Evolutionary conservation across 1,284 basidiomycete species (phyloP).

Genomic region (Ceraceosorus bombacis): DNA sequence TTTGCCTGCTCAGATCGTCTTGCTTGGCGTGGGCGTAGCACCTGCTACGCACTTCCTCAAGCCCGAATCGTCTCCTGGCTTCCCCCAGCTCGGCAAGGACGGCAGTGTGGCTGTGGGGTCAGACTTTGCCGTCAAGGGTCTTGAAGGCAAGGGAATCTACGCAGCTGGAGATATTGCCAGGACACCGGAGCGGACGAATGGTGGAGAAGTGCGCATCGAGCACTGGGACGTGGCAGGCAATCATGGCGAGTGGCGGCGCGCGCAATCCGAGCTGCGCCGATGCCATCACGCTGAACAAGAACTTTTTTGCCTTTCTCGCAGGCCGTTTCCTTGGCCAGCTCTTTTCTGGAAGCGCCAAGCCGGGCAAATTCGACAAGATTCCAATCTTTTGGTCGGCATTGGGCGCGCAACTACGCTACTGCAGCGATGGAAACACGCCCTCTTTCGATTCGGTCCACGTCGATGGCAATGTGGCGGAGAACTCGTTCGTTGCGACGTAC

Average conservation of each 20-base stretch:
- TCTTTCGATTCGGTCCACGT: conserved; percentile 68
- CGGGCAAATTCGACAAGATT: conserved; percentile 60
- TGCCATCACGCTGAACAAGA: not conserved
- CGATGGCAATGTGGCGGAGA: conserved; percentile 66
- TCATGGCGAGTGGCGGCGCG: conserved; percentile 53
- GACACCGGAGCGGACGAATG: conserved; percentile 55
- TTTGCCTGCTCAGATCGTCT: conserved; percentile 68
- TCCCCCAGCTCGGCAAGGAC: conserved; percentile 52
- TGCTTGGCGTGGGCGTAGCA: conserved; percentile 81
- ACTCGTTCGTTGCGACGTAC: conserved; percentile 65
- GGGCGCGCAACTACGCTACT: conserved; percentile 72
- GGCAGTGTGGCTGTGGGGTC: conserved; percentile 76
- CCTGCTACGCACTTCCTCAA: conserved; percentile 79
- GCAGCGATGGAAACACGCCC: conserved; percentile 58
- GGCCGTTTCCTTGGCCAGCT: conserved; percentile 69
- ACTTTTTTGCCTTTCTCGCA: not conserved
- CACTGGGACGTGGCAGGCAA: conserved; percentile 88
- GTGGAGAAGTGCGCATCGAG: conserved; percentile 62
- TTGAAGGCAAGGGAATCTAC: conserved; percentile 59
- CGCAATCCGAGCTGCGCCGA: not conserved
- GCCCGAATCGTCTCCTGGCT: conserved; percentile 55
- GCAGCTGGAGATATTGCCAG: conserved; percentile 86
- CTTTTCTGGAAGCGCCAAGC: conserved; percentile 50
- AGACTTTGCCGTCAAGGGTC: conserved; percentile 62
- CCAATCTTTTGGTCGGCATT: conserved; percentile 77